Conservation (phyloP, 2,329 filamentous ascomycete species). For the Ilyonectria mors-panacis region DNA sequence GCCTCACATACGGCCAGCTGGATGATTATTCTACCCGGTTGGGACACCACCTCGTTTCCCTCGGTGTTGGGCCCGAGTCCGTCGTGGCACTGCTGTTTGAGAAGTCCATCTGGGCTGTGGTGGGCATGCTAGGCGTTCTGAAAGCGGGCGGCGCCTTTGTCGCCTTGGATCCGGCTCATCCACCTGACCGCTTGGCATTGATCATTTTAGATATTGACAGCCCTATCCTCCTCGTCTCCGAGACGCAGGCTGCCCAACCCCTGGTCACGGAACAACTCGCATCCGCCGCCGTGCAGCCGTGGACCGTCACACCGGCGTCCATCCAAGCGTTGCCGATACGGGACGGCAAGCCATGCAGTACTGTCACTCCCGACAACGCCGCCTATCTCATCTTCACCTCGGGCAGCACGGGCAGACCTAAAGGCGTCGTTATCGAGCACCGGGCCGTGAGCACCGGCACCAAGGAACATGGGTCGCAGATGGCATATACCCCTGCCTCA, state of each 20-base stretch:
- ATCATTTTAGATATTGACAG: conserved; percentile 17
- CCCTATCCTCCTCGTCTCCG: conserved; percentile 16
- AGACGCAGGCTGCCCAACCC: conserved; percentile 1
- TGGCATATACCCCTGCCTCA: conserved; percentile 9
- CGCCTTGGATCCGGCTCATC: conserved; percentile 10
- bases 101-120: conserved; percentile 42
- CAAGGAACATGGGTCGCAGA: conserved; percentile 18
- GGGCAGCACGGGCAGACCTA: conserved; percentile 68
- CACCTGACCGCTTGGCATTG: neutral
- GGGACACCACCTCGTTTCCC: neutral
- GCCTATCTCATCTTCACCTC: conserved; percentile 64
- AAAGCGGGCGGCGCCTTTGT: conserved; percentile 49
- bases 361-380: conserved; percentile 7
- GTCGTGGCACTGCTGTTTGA: conserved; percentile 51
- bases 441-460: conserved; percentile 4
- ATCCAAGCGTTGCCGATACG: conserved; percentile 4
- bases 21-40: conserved; percentile 5
- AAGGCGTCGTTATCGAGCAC: conserved; percentile 64
- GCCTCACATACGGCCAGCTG: conserved; percentile 19
- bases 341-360: conserved; percentile 5
- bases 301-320: conserved; percentile 11
- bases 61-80: neutral
- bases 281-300: neutral
- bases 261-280: conserved; percentile 12
- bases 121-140: conserved; percentile 45